Evolutionary conservation across 2,329 filamentous ascomycete species (phyloP).

Genomic region (Ceratocystiopsis sp.): DNA sequence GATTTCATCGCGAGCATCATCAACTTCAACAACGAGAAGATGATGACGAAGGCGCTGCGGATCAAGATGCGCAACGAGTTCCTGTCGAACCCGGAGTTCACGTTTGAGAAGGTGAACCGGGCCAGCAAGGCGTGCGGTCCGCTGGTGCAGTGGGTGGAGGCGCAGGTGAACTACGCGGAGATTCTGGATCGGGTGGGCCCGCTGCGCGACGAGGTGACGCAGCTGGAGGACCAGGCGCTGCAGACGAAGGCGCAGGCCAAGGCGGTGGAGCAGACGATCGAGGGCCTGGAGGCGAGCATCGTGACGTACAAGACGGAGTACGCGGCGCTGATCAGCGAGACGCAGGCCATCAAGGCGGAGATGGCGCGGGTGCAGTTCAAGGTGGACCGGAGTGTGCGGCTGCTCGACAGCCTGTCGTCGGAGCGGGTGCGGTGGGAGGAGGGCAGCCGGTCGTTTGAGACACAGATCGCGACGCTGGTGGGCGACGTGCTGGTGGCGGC

Average conservation of each 20-base stretch:
- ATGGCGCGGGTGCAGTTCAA: conserved; percentile 96
- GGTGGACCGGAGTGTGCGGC: conserved; percentile 85
- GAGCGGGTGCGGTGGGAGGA: conserved; percentile 91
- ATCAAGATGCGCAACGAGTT: conserved; percentile 87
- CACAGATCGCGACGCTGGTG: conserved; percentile 89
- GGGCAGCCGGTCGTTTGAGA: conserved; percentile 94
- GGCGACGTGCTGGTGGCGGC: conserved; percentile 94
- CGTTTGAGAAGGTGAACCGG: conserved; percentile 87
- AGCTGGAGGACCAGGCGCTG: conserved; percentile 74
- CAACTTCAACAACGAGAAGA: conserved; percentile 85
- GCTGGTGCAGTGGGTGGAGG: conserved; percentile 89
- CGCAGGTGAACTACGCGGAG: conserved; percentile 94
- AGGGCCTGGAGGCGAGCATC: conserved; percentile 74
- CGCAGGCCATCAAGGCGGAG: conserved; percentile 89
- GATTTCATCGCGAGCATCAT: conserved; percentile 98
- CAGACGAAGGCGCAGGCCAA: conserved; percentile 88
- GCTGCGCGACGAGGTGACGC: conserved; percentile 71
- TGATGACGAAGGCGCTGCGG: conserved; percentile 74
- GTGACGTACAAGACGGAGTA: conserved; percentile 93
- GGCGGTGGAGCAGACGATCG: conserved; percentile 77
- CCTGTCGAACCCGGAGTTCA: conserved; percentile 86
- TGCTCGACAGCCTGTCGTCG: conserved; percentile 88
- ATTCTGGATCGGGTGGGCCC: conserved; percentile 91
- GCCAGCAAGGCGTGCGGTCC: conserved; percentile 95
- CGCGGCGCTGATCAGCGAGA: conserved; percentile 87